Conservation (phyloP, 257 asterid genomes). For the Linaria vulgaris region DNA sequence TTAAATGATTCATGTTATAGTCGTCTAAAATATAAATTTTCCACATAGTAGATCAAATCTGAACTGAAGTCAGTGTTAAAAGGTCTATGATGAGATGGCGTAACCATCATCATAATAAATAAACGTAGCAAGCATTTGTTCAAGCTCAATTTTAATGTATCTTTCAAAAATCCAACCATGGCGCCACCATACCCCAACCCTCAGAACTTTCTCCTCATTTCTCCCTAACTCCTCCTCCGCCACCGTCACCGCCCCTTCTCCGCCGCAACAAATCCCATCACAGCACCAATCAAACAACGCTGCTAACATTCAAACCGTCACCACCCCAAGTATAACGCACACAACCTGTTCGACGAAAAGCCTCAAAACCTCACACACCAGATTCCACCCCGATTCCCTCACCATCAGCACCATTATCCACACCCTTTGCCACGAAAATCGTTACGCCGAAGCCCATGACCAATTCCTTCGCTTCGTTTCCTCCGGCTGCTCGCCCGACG, state of each 20-base stretch:
- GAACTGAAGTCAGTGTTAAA: too few relatives aligned
- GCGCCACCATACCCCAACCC: constrained; percentile 32
- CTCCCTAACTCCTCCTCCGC: constrained; percentile 28
- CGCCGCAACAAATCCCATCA: constrained; percentile 4
- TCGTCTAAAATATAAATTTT: too few relatives aligned
- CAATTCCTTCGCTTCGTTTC: constrained; percentile 40
- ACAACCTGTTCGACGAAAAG: constrained; percentile 54
- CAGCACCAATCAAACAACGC: constrained; percentile 9
- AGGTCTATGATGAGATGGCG: too few relatives aligned
- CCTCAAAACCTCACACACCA: constrained; percentile 50
- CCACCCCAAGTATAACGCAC: constrained; percentile 35
- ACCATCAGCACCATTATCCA: constrained; percentile 74
- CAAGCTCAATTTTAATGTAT: constrained; percentile 25
- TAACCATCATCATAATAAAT: too few relatives aligned
- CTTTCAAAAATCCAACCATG: constrained; percentile 27
- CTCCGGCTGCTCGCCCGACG: constrained; percentile 54
- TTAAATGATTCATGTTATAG: too few relatives aligned
- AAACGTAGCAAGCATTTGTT: background rate
- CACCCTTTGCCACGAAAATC: constrained; percentile 59
- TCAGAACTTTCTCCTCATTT: constrained; percentile 24
- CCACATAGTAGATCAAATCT: too few relatives aligned
- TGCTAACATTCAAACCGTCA: too few relatives aligned
- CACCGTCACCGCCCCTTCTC: constrained; percentile 18
- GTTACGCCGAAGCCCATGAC: constrained; percentile 69
- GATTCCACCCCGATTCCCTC: constrained; percentile 57